phyloP scores from a whole-genome alignment of 768 basidiomycete species.

The Amanita pallidorosea region DNA sequence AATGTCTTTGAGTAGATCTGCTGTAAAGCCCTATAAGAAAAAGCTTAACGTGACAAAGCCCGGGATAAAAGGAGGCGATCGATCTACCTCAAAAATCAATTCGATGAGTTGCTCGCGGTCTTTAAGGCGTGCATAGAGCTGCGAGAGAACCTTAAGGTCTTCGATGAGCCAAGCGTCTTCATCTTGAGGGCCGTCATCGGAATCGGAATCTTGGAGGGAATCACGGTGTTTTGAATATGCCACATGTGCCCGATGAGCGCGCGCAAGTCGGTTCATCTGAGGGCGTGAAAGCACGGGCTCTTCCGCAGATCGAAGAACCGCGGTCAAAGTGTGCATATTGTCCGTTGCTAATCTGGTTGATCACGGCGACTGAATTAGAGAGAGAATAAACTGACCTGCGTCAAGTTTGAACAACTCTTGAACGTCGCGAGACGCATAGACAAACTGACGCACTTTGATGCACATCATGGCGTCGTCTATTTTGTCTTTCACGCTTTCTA shows the following conservation, averaged over 20 bases:
- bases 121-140: conserved; percentile 66
- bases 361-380: neutral
- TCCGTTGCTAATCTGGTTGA: conserved; percentile 38
- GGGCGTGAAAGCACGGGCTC: conserved; percentile 63
- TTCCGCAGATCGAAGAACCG: conserved; percentile 72
- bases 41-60: neutral
- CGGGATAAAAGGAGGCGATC: neutral
- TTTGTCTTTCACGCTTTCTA: conserved; percentile 78
- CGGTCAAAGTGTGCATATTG: conserved; percentile 63
- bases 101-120: conserved; percentile 91
- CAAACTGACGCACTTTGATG: conserved; percentile 79
- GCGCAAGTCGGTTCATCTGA: conserved; percentile 74
- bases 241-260: conserved; percentile 68
- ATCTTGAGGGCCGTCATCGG: conserved; percentile 85
- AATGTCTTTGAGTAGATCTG: conserved; percentile 94
- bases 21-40: conserved; percentile 68
- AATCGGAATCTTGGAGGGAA: conserved; percentile 69
- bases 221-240: conserved; percentile 58
- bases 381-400: conserved; percentile 47
- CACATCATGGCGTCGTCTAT: conserved; percentile 83
- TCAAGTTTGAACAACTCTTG: conserved; percentile 75
- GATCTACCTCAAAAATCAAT: conserved; percentile 82
- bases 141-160: conserved; percentile 72
- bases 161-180: conserved; percentile 97
- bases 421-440: conserved; percentile 80